These are phyloP conservation scores for Amanita inopinata DNA, from an alignment of 768 basidiomycete species.

Conservation along the genomic window DNA sequence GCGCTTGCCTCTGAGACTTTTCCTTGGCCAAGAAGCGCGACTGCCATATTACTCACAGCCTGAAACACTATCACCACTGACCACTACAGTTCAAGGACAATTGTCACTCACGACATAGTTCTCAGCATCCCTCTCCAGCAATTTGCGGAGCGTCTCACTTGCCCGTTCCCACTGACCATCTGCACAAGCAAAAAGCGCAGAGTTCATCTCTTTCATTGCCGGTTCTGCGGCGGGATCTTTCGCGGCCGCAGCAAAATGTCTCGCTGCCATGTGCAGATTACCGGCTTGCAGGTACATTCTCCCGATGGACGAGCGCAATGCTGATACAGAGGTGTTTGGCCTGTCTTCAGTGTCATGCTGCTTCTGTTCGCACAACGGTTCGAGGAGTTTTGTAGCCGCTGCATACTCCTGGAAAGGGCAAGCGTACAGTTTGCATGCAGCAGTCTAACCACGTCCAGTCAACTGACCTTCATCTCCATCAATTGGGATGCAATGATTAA, in stretches of 20 bases:
- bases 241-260: constrained; percentile 46
- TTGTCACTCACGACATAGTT: constrained; percentile 41
- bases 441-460: no score
- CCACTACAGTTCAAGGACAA: not conserved
- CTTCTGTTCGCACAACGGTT: constrained; percentile 47
- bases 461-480: constrained; percentile 70
- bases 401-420: constrained; percentile 68
- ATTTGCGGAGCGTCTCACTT: constrained; percentile 28
- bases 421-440: no score
- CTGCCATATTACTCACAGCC: constrained; percentile 74
- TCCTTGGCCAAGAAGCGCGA: constrained; percentile 62
- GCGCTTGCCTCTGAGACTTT: constrained; percentile 54
- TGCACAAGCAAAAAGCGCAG: constrained; percentile 54
- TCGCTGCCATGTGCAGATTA: constrained; percentile 45
- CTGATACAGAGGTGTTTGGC: constrained; percentile 29
- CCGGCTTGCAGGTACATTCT: constrained; percentile 72
- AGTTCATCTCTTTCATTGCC: constrained; percentile 48
- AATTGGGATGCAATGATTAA: constrained; percentile 76
- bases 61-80: constrained; percentile 14
- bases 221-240: constrained; percentile 33
- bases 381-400: constrained; percentile 58
- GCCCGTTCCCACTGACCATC: constrained; percentile 63
- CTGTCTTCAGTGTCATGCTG: not conserved
- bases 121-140: constrained; percentile 45
- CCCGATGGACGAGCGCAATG: constrained; percentile 59